phyloP scores from a whole-genome alignment of 495 filamentous ascomycete genomes.

The Entonaema liquescens region DNA sequence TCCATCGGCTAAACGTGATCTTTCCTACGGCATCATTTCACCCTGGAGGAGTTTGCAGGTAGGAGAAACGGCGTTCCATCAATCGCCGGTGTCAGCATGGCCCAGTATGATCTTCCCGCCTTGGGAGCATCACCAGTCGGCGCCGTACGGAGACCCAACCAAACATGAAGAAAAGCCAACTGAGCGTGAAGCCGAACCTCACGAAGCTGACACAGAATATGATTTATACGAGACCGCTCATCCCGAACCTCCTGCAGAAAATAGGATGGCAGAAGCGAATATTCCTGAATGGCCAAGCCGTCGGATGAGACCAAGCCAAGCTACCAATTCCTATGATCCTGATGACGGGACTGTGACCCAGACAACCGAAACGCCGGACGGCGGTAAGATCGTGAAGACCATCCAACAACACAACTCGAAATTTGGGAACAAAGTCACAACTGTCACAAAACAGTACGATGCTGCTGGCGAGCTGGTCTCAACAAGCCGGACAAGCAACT shows the following conservation, averaged over 20 bases:
- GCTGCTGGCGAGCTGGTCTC: conserved; percentile 33
- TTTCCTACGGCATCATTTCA: conserved; percentile 14
- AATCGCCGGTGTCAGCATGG: not conserved
- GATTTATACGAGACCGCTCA: conserved; percentile 22
- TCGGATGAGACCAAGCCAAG: not conserved
- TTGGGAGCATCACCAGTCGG: conserved; percentile 3
- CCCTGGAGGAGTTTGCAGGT: conserved; percentile 1
- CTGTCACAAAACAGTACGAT: conserved; percentile 25
- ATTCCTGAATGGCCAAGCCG: not conserved
- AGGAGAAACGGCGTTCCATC: conserved; percentile 8
- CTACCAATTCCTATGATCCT: not conserved
- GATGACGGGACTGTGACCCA: conserved; percentile 13
- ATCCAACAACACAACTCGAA: conserved; percentile 5
- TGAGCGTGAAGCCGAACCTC: conserved; percentile 3
- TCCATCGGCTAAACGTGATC: not conserved
- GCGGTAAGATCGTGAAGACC: conserved; percentile 35
- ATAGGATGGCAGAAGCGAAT: not conserved
- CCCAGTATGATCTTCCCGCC: not conserved
- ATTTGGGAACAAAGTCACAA: conserved; percentile 17
- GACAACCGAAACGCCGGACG: conserved; percentile 32
- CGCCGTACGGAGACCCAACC: not conserved
- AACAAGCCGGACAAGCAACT: conserved; percentile 7
- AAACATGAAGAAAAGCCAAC: not conserved
- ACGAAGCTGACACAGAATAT: conserved; percentile 28
- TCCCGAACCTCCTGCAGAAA: conserved; percentile 18